phyloP scores from a whole-genome alignment of 2,329 filamentous ascomycete genomes.

The Aspergillus sp. region DNA sequence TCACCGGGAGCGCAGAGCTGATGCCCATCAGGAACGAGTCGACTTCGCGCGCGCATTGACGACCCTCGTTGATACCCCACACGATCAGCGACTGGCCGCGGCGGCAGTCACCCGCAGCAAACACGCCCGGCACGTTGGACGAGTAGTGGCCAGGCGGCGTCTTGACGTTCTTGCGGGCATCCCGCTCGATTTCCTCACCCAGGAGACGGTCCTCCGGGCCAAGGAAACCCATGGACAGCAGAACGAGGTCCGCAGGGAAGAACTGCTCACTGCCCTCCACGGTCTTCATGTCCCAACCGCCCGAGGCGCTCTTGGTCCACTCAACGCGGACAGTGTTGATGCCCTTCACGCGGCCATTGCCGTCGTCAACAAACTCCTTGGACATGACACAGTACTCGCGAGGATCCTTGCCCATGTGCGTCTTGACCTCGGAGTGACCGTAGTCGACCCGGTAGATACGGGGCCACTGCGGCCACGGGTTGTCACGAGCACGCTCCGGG shows the following conservation, averaged over 20 bases:
- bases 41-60: constrained; percentile 87
- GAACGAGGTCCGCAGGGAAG: constrained; percentile 92
- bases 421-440: constrained; percentile 91
- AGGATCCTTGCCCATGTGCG: constrained; percentile 93
- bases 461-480: constrained; percentile 98
- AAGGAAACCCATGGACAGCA: constrained; percentile 96
- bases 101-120: constrained; percentile 92
- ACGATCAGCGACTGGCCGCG: constrained; percentile 95
- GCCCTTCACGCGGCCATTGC: constrained; percentile 82
- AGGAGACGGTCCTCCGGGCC: constrained; percentile 87
- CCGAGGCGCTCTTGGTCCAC: constrained; percentile 85
- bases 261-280: constrained; percentile 89
- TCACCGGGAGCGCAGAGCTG: constrained; percentile 77
- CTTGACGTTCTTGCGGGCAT: constrained; percentile 94
- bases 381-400: constrained; percentile 99
- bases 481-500: constrained; percentile 84
- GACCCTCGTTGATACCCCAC: constrained; percentile 97
- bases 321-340: constrained; percentile 96
- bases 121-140: constrained; percentile 85
- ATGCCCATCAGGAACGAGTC: constrained; percentile 79
- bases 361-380: constrained; percentile 91
- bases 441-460: constrained; percentile 99
- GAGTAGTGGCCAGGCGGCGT: constrained; percentile 82
- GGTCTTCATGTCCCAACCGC: constrained; percentile 99
- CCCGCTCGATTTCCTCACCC: constrained; percentile 85